phyloP scores from a whole-genome alignment of 768 basidiomycete genomes.

The Pleurotus cornucopiae region DNA sequence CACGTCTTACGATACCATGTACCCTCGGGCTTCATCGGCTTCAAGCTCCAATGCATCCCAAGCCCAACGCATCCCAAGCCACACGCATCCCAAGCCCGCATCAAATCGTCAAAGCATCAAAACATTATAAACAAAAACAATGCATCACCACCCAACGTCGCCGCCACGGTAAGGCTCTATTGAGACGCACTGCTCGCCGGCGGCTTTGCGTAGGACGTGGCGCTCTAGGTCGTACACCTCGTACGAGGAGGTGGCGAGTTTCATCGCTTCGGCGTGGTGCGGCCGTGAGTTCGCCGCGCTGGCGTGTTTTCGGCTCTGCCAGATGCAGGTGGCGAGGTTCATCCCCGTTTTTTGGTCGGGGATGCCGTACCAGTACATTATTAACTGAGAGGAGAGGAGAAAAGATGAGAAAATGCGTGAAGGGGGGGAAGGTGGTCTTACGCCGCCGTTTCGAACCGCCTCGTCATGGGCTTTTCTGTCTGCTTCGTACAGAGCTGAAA shows the following conservation, averaged over 20 bases:
- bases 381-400: constrained; percentile 40
- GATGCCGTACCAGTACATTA: constrained; percentile 93
- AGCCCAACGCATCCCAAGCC: too few species aligned
- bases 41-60: too few species aligned
- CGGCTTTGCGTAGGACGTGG: constrained; percentile 62
- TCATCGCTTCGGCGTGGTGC: constrained; percentile 80
- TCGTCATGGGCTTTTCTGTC: constrained; percentile 90
- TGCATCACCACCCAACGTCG: constrained; percentile 66
- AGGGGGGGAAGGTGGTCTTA: constrained; percentile 29
- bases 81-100: too few species aligned
- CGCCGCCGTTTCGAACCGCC: constrained; percentile 82
- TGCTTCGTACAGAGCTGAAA: constrained; percentile 75
- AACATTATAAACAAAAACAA: neutral
- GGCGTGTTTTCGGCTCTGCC: constrained; percentile 87
- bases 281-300: constrained; percentile 75
- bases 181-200: constrained; percentile 51
- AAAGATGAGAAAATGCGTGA: neutral
- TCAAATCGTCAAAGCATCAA: constrained; percentile 1
- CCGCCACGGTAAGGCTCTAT: constrained; percentile 59
- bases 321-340: constrained; percentile 95
- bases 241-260: constrained; percentile 71
- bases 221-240: constrained; percentile 78
- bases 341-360: constrained; percentile 71
- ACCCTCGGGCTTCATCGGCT: too few species aligned
- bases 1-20: too few species aligned